These are phyloP conservation scores for Inga laurina DNA, from an alignment of 306 rosid genomes.

Conservation along the genomic window DNA sequence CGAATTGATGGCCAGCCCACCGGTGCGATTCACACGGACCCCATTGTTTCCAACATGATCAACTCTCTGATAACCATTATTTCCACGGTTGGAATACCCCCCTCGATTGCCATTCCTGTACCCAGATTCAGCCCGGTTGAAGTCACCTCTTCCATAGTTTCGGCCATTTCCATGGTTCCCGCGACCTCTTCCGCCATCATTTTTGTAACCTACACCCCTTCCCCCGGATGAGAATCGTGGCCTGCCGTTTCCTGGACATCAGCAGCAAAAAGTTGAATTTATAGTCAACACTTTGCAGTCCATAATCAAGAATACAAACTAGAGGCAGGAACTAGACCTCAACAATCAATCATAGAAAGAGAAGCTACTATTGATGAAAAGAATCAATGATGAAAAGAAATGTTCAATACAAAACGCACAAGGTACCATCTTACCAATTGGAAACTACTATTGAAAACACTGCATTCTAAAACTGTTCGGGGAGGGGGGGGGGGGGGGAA, in stretches of 20 bases:
- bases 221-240: slow-evolving; percentile 56
- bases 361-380: background rate
- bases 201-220: slow-evolving; percentile 33
- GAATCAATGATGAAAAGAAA: background rate
- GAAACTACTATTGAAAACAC: slow-evolving; percentile 1
- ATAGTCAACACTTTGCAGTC: background rate
- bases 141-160: slow-evolving; percentile 59
- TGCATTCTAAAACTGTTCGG: background rate
- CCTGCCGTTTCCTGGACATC: slow-evolving; percentile 58
- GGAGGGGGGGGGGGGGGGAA: too few relatives aligned
- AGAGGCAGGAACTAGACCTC: background rate
- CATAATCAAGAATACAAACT: background rate
- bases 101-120: slow-evolving; percentile 58
- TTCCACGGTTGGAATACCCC: slow-evolving; percentile 58
- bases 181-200: slow-evolving; percentile 76
- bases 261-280: slow-evolving; percentile 20
- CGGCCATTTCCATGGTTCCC: slow-evolving; percentile 72
- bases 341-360: background rate
- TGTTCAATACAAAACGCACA: background rate
- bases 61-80: slow-evolving; percentile 62
- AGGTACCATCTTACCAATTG: background rate
- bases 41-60: slow-evolving; percentile 48
- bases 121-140: slow-evolving; percentile 58
- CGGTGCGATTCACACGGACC: slow-evolving; percentile 57
- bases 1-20: slow-evolving; percentile 47